Conservation (phyloP, 805 yeast species). For the Yamadazyma sp. region DNA sequence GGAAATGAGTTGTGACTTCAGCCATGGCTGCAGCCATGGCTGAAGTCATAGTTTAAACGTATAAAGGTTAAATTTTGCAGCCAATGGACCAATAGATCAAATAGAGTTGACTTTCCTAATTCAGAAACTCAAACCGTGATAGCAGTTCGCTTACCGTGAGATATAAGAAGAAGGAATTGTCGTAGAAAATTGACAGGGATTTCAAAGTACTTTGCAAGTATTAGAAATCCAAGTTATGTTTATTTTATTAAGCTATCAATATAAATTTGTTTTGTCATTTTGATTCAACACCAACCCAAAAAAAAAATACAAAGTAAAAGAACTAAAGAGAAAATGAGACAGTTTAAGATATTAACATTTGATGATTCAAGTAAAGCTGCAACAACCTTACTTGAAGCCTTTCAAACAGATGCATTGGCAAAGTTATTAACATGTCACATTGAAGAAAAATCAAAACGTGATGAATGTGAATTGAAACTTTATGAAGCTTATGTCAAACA, state of each 20-base stretch:
- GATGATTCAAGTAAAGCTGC: slow-evolving; percentile 35
- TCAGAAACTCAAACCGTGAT: no score
- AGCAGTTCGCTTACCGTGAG: no score
- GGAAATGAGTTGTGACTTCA: no score
- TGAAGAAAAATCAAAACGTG: slow-evolving; percentile 14
- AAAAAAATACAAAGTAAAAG: background rate
- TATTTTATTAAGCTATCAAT: slow-evolving; percentile 8
- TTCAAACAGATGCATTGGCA: slow-evolving; percentile 34
- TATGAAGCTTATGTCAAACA: slow-evolving; percentile 52
- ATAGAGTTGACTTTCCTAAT: no score
- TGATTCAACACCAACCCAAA: slow-evolving; percentile 1
- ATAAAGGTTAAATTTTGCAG: no score
- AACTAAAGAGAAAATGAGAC: background rate
- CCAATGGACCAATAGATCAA: no score
- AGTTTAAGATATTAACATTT: slow-evolving; percentile 13
- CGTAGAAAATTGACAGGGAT: no score
- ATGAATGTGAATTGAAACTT: slow-evolving; percentile 33
- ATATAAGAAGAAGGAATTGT: no score
- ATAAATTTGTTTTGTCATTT: slow-evolving; percentile 8
- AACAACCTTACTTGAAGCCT: slow-evolving; percentile 32
- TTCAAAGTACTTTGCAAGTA: no score
- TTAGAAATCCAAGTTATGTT: slow-evolving; percentile 5
- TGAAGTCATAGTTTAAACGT: no score
- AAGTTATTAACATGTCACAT: slow-evolving; percentile 26
- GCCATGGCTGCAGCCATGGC: no score